Evolutionary conservation across 2,329 filamentous ascomycete species (phyloP).

Genomic region (Akanthomyces lecanii): DNA sequence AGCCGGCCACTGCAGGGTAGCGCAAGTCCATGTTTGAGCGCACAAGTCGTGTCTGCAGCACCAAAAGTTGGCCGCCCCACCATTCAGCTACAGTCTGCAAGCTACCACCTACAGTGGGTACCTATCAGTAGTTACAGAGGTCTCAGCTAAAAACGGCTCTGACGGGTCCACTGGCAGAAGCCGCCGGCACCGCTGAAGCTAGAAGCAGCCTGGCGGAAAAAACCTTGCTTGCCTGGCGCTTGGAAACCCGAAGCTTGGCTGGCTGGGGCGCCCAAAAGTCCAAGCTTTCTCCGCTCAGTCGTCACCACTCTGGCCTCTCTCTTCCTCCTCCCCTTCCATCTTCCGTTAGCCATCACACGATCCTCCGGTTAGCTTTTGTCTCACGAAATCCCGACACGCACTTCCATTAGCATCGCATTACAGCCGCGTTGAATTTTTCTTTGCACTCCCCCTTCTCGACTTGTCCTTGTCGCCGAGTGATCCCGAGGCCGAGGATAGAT

Average conservation of each 20-base stretch:
- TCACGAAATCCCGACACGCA: neutral
- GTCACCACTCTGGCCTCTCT: conserved; percentile 13
- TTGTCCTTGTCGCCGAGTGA: neutral
- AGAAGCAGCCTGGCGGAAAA: too few species aligned
- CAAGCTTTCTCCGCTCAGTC: conserved; percentile 4
- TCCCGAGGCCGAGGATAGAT: neutral
- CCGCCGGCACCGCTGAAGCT: neutral
- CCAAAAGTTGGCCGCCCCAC: neutral
- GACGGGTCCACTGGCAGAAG: neutral
- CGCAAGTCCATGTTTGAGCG: too few species aligned
- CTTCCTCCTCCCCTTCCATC: neutral
- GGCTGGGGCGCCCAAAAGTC: neutral
- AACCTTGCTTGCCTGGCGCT: too few species aligned
- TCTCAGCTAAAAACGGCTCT: neutral
- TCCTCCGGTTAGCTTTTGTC: neutral
- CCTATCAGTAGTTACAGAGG: neutral
- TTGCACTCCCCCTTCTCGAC: neutral
- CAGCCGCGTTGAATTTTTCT: neutral
- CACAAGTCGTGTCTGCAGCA: neutral
- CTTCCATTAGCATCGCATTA: conserved; percentile 1
- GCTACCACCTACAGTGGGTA: too few species aligned
- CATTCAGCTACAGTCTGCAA: neutral
- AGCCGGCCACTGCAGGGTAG: too few species aligned
- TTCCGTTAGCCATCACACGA: neutral
- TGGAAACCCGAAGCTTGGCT: too few species aligned